Conservation (phyloP, 163 green algal genomes). For the Chloroidium sp. region DNA sequence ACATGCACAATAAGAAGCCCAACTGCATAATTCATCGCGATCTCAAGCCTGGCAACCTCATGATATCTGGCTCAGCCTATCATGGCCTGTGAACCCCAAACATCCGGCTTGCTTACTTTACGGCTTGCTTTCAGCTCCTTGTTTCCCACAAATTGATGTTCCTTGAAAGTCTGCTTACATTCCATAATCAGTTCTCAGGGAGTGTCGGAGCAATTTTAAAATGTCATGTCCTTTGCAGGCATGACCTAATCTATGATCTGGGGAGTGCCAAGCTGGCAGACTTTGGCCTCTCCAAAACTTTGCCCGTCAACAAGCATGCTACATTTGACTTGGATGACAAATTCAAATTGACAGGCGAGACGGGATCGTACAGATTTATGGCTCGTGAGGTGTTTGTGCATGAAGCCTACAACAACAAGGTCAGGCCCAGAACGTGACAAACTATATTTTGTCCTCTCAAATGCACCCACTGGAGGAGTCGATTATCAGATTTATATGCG, state of each 20-base stretch:
- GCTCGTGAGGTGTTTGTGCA: conserved; percentile 64
- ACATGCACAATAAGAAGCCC: conserved; percentile 73
- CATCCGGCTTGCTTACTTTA: neutral
- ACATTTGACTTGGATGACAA: conserved; percentile 34
- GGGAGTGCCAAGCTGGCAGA: conserved; percentile 78
- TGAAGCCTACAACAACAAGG: conserved; percentile 74
- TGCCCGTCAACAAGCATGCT: conserved; percentile 59
- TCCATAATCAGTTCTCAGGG: too few species aligned
- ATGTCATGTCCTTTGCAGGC: conserved; percentile 6
- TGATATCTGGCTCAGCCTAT: conserved; percentile 69
- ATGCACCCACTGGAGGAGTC: too few species aligned
- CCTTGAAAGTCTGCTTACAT: neutral
- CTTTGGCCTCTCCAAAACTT: conserved; percentile 79
- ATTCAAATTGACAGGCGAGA: conserved; percentile 58
- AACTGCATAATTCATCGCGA: conserved; percentile 75
- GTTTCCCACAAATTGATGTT: conserved; percentile 19
- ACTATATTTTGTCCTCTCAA: too few species aligned
- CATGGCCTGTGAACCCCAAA: conserved; percentile 4
- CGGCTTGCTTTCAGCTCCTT: conserved; percentile 11
- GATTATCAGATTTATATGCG: too few species aligned
- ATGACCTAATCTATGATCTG: conserved; percentile 46
- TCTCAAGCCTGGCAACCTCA: conserved; percentile 90
- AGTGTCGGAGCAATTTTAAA: too few species aligned
- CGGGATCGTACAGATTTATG: conserved; percentile 65
- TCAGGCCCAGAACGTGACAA: conserved; percentile 3